Percentiles rank a stretch among this genome's conserved stretches.
These are phyloP conservation scores for Gliomastix tumulicola DNA, from an alignment of 2,329 filamentous ascomycete species.

Conservation along the genomic window DNA sequence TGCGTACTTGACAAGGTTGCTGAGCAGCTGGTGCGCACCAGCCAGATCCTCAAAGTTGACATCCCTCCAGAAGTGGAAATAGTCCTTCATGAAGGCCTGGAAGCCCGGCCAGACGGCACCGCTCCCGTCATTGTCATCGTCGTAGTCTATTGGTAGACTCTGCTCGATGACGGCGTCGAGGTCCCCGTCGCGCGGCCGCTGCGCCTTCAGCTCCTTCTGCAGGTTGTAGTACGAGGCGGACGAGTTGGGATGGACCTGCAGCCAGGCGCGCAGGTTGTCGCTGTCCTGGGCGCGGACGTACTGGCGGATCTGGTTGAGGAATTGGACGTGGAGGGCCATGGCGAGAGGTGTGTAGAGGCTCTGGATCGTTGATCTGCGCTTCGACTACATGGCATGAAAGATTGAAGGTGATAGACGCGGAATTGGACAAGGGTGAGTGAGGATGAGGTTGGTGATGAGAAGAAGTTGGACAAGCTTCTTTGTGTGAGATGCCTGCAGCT, in stretches of 20 bases:
- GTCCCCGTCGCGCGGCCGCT: constrained; percentile 29
- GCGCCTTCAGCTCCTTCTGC: constrained; percentile 55
- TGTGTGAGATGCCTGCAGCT: no score
- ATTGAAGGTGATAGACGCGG: not conserved
- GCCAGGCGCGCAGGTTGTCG: constrained; percentile 57
- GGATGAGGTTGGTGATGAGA: constrained; percentile 2
- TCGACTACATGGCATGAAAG: no score
- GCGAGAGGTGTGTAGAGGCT: constrained; percentile 6
- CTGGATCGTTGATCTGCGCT: no score
- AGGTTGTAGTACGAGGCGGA: constrained; percentile 61
- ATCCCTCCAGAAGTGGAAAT: constrained; percentile 74
- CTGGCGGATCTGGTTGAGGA: constrained; percentile 55
- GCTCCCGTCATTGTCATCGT: constrained; percentile 56
- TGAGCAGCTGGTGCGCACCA: constrained; percentile 68
- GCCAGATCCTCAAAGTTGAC: constrained; percentile 70
- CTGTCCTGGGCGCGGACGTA: constrained; percentile 57
- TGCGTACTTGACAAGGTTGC: constrained; percentile 65
- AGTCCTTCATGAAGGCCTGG: constrained; percentile 71
- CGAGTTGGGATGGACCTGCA: constrained; percentile 68
- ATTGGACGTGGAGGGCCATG: constrained; percentile 62
- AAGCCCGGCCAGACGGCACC: constrained; percentile 70
- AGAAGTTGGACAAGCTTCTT: no score
- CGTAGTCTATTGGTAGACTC: constrained; percentile 52
- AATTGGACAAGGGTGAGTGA: no score
- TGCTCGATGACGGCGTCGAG: constrained; percentile 58